phyloP scores from a whole-genome alignment of 2,329 filamentous ascomycete genomes.

The Colletotrichum lupini region DNA sequence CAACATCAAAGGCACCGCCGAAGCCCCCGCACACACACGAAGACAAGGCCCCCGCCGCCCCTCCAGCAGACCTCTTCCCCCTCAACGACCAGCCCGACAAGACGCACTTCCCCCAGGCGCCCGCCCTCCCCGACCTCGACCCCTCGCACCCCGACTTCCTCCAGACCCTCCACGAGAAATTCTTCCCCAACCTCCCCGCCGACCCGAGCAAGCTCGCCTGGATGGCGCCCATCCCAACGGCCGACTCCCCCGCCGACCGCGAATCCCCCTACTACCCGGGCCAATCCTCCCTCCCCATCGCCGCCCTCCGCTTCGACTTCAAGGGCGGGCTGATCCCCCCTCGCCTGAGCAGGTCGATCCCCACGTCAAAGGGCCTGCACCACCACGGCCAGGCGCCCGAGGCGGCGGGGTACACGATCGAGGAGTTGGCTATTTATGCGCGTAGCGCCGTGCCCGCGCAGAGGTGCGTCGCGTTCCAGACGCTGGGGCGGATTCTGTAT shows the following conservation, averaged over 20 bases:
- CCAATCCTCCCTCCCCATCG: slow-evolving; percentile 76
- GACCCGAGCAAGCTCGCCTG: slow-evolving; percentile 89
- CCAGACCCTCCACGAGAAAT: slow-evolving; percentile 85
- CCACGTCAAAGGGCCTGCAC: slow-evolving; percentile 84
- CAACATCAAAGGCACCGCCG: slow-evolving; percentile 6
- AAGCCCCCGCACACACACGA: slow-evolving; percentile 46
- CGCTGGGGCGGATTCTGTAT: slow-evolving; percentile 86
- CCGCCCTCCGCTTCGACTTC: slow-evolving; percentile 90
- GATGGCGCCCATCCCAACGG: slow-evolving; percentile 81
- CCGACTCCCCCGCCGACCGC: slow-evolving; percentile 72
- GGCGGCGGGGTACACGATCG: slow-evolving; percentile 92
- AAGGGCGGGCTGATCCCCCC: slow-evolving; percentile 84
- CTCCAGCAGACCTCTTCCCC: slow-evolving; percentile 55
- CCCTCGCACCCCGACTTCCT: slow-evolving; percentile 87
- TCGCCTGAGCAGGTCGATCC: slow-evolving; percentile 76
- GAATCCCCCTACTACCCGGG: slow-evolving; percentile 86
- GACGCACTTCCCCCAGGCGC: slow-evolving; percentile 72
- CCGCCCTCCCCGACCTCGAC: slow-evolving; percentile 77
- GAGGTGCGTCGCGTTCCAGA: slow-evolving; percentile 91
- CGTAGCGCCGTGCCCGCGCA: slow-evolving; percentile 87
- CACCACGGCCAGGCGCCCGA: slow-evolving; percentile 94
- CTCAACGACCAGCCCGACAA: slow-evolving; percentile 50
- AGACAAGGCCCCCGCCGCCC: slow-evolving; percentile 53
- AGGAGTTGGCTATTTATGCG: slow-evolving; percentile 83
- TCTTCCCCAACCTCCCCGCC: slow-evolving; percentile 88